Percentiles rank a stretch among this genome's conserved stretches.
Evolutionary conservation across 2,329 filamentous ascomycete genomes (phyloP).

Genomic region (Lasiodiplodia citricola): DNA sequence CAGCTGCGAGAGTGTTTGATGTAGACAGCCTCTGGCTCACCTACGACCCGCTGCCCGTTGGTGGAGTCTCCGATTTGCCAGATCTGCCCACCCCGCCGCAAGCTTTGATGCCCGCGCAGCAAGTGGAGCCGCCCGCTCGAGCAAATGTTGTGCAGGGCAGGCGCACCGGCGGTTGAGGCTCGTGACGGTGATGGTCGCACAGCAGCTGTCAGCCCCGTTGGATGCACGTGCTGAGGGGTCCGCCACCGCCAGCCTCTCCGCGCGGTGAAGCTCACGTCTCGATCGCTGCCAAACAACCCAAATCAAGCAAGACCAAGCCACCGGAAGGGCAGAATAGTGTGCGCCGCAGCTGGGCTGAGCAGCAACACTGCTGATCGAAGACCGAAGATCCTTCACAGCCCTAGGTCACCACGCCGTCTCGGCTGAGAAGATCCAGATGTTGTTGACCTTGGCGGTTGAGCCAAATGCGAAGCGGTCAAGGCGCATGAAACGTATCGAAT

Average conservation of each 20-base stretch:
- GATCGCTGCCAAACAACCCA: neutral
- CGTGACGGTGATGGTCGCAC: conserved; percentile 24
- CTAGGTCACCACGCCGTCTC: neutral
- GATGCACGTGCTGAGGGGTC: conserved; percentile 1
- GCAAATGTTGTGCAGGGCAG: conserved; percentile 20
- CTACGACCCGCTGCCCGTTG: conserved; percentile 7
- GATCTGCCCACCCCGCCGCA: conserved; percentile 23
- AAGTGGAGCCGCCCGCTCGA: conserved; percentile 25
- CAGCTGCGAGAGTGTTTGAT: conserved; percentile 20
- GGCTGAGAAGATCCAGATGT: neutral
- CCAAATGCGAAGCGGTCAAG: neutral
- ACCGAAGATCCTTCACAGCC: neutral
- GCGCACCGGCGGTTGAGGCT: conserved; percentile 20
- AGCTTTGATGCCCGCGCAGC: conserved; percentile 25
- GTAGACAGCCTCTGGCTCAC: conserved; percentile 14
- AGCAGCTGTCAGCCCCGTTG: conserved; percentile 22
- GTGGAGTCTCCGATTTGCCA: conserved; percentile 9
- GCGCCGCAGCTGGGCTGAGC: neutral
- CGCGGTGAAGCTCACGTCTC: neutral
- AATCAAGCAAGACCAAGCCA: neutral
- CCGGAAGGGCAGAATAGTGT: neutral
- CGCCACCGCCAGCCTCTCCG: neutral
- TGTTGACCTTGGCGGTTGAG: neutral
- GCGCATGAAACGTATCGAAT: conserved; percentile 5
- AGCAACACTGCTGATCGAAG: neutral